Conservation (phyloP, 2,329 filamentous ascomycete species). For the Aureobasidium pullulans region DNA sequence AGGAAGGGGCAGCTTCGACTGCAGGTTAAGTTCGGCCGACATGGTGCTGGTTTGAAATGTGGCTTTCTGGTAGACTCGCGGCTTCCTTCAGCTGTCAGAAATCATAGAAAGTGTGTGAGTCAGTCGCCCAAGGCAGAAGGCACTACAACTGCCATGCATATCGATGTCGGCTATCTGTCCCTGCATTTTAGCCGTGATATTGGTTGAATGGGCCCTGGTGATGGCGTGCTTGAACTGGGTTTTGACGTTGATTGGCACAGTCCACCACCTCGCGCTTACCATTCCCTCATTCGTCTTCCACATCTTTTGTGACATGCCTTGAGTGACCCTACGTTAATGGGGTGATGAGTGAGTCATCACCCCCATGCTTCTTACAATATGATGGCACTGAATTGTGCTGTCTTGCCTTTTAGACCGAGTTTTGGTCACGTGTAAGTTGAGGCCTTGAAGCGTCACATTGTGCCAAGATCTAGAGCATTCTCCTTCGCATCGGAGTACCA, state of each 20-base stretch:
- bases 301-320: not conserved
- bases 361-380: too few relatives aligned
- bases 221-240: constrained; percentile 7
- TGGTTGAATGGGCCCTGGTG: not conserved
- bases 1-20: constrained; percentile 30
- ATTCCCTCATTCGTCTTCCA: not conserved
- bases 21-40: not conserved
- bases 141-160: not conserved
- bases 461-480: too few relatives aligned
- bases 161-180: not conserved
- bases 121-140: not conserved
- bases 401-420: too few relatives aligned
- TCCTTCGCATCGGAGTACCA: too few relatives aligned
- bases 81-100: not conserved
- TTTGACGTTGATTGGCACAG: constrained; percentile 7
- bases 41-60: not conserved
- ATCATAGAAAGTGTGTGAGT: not conserved
- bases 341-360: too few relatives aligned
- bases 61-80: not conserved
- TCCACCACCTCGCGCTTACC: not conserved
- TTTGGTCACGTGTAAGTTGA: too few relatives aligned
- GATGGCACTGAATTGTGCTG: too few relatives aligned
- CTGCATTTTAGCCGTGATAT: not conserved
- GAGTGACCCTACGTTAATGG: not conserved
- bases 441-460: too few relatives aligned